Percentiles rank a stretch among this genome's conserved stretches.
Conservation (phyloP, 2,329 filamentous ascomycete species). For the Pyrenochaeta sp. region DNA sequence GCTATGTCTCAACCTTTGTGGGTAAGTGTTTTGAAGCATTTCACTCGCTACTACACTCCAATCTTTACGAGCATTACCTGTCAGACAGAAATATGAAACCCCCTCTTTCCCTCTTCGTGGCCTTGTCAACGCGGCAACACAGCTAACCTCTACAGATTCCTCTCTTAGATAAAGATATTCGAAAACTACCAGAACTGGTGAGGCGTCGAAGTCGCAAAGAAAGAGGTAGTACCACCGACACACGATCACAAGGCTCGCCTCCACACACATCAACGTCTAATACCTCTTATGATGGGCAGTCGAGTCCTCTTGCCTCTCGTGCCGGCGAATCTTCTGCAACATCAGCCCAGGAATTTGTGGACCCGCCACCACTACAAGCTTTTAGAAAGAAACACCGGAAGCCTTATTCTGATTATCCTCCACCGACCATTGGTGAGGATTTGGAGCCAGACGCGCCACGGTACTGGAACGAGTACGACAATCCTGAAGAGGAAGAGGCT, state of each 20-base stretch:
- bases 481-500: constrained; percentile 71
- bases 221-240: constrained; percentile 31
- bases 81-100: no score
- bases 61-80: no score
- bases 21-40: no score
- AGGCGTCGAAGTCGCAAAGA: constrained; percentile 38
- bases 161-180: constrained; percentile 59
- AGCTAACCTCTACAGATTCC: constrained; percentile 39
- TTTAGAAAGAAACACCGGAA: constrained; percentile 55
- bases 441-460: constrained; percentile 28
- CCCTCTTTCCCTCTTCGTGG: no score
- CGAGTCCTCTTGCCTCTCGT: constrained; percentile 38
- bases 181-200: constrained; percentile 58
- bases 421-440: constrained; percentile 27
- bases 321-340: constrained; percentile 46
- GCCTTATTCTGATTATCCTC: constrained; percentile 36
- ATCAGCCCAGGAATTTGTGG: constrained; percentile 45
- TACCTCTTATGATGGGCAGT: constrained; percentile 48
- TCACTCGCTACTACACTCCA: no score
- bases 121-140: no score
- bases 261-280: constrained; percentile 49
- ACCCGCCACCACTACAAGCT: constrained; percentile 51
- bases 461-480: constrained; percentile 90
- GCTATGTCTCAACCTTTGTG: constrained; percentile 59
- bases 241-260: constrained; percentile 35